Conservation (phyloP, 345 rosid species). For the Acer yangbiense region DNA sequence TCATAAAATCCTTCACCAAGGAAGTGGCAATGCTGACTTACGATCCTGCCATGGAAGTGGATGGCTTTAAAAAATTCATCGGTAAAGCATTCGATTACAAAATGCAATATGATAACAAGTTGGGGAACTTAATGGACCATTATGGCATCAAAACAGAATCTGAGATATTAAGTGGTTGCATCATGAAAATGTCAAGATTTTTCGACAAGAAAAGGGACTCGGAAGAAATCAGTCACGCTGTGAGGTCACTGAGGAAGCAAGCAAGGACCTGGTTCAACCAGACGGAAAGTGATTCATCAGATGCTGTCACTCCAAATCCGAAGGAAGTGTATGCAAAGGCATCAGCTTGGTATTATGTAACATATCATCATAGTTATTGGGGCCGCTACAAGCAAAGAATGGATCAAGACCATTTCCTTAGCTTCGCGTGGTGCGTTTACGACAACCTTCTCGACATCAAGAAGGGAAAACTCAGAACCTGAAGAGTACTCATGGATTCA, state of each 20-base stretch:
- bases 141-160: conserved; percentile 51
- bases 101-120: conserved; percentile 35
- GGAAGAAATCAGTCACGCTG: conserved; percentile 37
- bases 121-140: conserved; percentile 46
- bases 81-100: conserved; percentile 40
- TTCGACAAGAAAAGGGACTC: conserved; percentile 39
- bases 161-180: conserved; percentile 45
- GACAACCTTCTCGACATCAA: too few relatives aligned
- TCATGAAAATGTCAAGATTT: conserved; percentile 38
- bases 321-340: too few relatives aligned
- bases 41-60: conserved; percentile 49
- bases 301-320: too few relatives aligned
- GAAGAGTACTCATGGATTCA: too few relatives aligned
- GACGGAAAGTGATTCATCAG: conserved; percentile 16
- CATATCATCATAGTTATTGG: too few relatives aligned
- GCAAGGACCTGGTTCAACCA: conserved; percentile 47
- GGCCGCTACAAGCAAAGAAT: too few relatives aligned
- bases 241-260: conserved; percentile 43
- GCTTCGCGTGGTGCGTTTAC: too few relatives aligned
- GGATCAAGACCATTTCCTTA: too few relatives aligned
- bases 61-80: conserved; percentile 37
- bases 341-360: too few relatives aligned
- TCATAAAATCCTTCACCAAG: conserved; percentile 32
- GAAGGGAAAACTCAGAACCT: too few relatives aligned
- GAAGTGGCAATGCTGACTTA: conserved; percentile 39